These are phyloP conservation scores for Pichia nakasei DNA, from an alignment of 805 yeast species.

Conservation along the genomic window DNA sequence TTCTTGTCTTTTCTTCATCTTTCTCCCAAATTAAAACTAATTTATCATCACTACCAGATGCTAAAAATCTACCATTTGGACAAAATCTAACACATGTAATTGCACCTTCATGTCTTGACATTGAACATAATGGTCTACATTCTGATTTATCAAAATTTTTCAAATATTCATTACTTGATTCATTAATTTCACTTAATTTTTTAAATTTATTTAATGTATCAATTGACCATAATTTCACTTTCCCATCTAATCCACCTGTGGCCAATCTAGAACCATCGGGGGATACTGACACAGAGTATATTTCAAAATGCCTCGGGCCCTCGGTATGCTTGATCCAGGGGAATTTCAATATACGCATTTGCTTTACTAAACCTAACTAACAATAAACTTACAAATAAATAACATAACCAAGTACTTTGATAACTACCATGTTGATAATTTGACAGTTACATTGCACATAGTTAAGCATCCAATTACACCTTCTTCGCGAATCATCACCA, in stretches of 20 bases:
- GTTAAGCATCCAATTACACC: no score
- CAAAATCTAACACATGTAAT: slow-evolving; percentile 90
- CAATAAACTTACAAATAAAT: background rate
- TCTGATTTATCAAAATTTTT: slow-evolving; percentile 20
- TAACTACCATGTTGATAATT: no score
- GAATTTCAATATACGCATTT: slow-evolving; percentile 53
- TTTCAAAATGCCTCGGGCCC: slow-evolving; percentile 72
- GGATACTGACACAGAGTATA: slow-evolving; percentile 74
- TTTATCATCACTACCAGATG: slow-evolving; percentile 93
- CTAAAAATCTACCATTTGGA: slow-evolving; percentile 84
- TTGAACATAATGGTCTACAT: slow-evolving; percentile 69
- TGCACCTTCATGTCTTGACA: slow-evolving; percentile 95
- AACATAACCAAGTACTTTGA: no score
- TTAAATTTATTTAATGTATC: slow-evolving; percentile 41
- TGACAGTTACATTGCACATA: no score
- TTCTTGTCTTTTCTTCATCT: slow-evolving; percentile 60
- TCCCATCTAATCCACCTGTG: slow-evolving; percentile 91
- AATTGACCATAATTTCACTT: slow-evolving; percentile 81
- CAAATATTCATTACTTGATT: slow-evolving; percentile 13
- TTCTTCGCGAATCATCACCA: no score
- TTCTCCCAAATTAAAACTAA: slow-evolving; percentile 88
- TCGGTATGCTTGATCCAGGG: slow-evolving; percentile 72
- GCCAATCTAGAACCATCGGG: slow-evolving; percentile 81
- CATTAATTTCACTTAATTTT: slow-evolving; percentile 1
- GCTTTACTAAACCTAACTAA: no score